Conservation (phyloP, 768 basidiomycete species). For the Mycena metata region DNA sequence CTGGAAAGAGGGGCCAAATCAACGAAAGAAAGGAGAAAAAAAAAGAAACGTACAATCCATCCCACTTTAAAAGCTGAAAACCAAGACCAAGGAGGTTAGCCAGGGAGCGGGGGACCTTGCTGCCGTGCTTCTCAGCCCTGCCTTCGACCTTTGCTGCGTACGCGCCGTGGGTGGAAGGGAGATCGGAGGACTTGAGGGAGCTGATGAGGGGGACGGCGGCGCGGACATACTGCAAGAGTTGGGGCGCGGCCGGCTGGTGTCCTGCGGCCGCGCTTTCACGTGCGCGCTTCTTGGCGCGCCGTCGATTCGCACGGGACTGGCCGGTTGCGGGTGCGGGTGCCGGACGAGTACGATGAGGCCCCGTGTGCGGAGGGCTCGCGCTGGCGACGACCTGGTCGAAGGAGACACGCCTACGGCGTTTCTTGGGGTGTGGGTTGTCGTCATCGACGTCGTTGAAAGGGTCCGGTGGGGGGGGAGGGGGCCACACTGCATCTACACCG, state of each 20-base stretch:
- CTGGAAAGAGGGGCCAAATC: too few species aligned
- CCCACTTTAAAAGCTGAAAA: too few species aligned
- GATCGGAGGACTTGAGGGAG: neutral
- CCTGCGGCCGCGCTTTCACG: neutral
- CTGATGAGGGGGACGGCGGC: neutral
- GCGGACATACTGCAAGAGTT: neutral
- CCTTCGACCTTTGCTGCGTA: constrained; percentile 4
- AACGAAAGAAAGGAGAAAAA: too few species aligned
- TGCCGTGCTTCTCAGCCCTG: too few species aligned
- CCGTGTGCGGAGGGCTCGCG: neutral
- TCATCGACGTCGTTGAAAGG: neutral
- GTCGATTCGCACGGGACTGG: neutral
- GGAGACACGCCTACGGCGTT: neutral
- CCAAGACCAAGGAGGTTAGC: too few species aligned
- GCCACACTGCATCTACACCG: too few species aligned
- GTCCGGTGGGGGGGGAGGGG: neutral
- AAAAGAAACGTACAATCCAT: too few species aligned
- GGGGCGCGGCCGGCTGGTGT: neutral
- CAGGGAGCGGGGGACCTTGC: too few species aligned
- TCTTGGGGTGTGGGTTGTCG: neutral
- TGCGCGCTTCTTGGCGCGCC: neutral
- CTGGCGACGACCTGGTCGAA: constrained; percentile 1
- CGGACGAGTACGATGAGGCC: too few species aligned
- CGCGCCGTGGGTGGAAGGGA: constrained; percentile 11
- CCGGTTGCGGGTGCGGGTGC: too few species aligned